Evolutionary conservation across 1,139 yeast genomes (phyloP).

Genomic region (Zhuliangozyma blackwelliae): DNA sequence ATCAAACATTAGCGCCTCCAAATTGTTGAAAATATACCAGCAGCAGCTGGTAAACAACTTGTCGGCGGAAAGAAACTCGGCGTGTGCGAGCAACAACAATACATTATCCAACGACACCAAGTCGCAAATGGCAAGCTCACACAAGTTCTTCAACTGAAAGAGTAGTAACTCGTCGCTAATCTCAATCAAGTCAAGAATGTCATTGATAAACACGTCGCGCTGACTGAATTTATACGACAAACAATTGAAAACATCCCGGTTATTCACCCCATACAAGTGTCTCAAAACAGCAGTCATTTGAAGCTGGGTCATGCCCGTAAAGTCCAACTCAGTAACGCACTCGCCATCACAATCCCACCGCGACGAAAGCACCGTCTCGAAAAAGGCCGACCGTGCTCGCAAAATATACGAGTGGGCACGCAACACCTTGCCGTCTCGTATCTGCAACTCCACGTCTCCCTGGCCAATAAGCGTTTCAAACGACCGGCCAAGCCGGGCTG

Average conservation of each 20-base stretch:
- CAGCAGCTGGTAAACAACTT: constrained; percentile 59
- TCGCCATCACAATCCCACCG: constrained; percentile 44
- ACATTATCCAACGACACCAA: constrained; percentile 62
- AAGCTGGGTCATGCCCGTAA: constrained; percentile 37
- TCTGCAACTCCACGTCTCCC: constrained; percentile 23
- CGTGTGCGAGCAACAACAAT: constrained; percentile 49
- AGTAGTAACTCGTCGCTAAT: constrained; percentile 63
- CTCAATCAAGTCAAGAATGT: constrained; percentile 56
- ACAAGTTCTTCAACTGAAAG: constrained; percentile 52
- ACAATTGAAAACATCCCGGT: constrained; percentile 41
- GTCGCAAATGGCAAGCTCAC: constrained; percentile 61
- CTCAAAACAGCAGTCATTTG: constrained; percentile 51
- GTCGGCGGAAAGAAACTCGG: constrained; percentile 48
- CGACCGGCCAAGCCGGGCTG: constrained; percentile 1
- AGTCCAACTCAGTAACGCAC: constrained; percentile 23
- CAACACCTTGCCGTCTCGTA: constrained; percentile 37
- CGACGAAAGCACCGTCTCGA: constrained; percentile 53
- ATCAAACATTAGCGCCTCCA: constrained; percentile 61
- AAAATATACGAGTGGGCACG: constrained; percentile 50
- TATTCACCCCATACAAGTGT: constrained; percentile 57
- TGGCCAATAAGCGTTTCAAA: constrained; percentile 13
- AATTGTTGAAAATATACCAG: constrained; percentile 65
- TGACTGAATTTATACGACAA: constrained; percentile 17
- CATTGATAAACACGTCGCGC: constrained; percentile 45
- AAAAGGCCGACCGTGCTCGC: constrained; percentile 55